Percentiles rank a stretch among this genome's conserved stretches.
These are phyloP conservation scores for Macrophomina pseudophaseolina DNA, from an alignment of 2,329 filamentous ascomycete genomes.

Conservation along the genomic window DNA sequence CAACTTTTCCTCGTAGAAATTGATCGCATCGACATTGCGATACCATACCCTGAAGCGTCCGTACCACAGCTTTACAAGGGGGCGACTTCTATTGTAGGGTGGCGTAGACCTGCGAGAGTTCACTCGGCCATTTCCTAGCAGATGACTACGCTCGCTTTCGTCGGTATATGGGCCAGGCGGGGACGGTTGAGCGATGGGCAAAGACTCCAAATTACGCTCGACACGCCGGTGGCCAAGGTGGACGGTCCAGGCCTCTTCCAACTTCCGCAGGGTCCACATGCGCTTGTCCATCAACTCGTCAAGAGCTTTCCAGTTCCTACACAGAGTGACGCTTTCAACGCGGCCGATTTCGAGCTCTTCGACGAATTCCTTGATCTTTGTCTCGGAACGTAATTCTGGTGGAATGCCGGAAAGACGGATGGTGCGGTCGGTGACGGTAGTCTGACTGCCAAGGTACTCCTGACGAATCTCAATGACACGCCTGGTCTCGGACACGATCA, in stretches of 20 bases:
- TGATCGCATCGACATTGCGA: slow-evolving; percentile 83
- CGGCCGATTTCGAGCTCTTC: slow-evolving; percentile 88
- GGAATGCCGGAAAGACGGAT: slow-evolving; percentile 92
- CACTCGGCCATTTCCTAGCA: slow-evolving; percentile 53
- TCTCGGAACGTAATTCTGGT: slow-evolving; percentile 75
- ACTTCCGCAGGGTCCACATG: slow-evolving; percentile 66
- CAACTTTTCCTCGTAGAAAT: slow-evolving; percentile 90
- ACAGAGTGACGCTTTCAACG: slow-evolving; percentile 86
- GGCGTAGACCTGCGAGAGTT: slow-evolving; percentile 3
- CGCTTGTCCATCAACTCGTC: slow-evolving; percentile 76
- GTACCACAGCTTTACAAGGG: slow-evolving; percentile 76
- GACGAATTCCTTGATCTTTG: slow-evolving; percentile 82
- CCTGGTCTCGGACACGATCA: slow-evolving; percentile 81
- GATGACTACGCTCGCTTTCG: slow-evolving; percentile 60
- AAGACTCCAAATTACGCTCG: slow-evolving; percentile 52
- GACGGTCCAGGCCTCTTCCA: slow-evolving; percentile 85
- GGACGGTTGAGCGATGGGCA: slow-evolving; percentile 57
- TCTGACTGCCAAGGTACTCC: slow-evolving; percentile 89
- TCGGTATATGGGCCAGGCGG: slow-evolving; percentile 49
- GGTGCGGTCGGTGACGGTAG: slow-evolving; percentile 93
- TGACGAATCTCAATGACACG: slow-evolving; percentile 86
- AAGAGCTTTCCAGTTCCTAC: slow-evolving; percentile 82
- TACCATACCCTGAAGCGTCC: slow-evolving; percentile 75
- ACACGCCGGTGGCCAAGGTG: slow-evolving; percentile 66
- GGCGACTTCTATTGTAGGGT: slow-evolving; percentile 58